Percentiles rank a stretch among this genome's conserved stretches.
Conservation (phyloP, 2,329 filamentous ascomycete species). For the Botrytis galanthina region DNA sequence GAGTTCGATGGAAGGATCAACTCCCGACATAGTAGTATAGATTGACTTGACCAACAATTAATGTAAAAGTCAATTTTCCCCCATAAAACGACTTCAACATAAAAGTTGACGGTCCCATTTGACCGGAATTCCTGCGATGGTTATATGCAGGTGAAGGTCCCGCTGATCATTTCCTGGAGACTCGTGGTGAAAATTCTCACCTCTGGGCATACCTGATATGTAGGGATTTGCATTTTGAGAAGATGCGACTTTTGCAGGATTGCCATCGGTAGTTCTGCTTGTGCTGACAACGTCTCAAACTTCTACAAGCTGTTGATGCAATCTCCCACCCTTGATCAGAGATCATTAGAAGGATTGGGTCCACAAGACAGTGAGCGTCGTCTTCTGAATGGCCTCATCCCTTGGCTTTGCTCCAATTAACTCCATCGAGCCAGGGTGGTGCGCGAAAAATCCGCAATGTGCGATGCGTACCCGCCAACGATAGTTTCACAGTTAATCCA, state of each 20-base stretch:
- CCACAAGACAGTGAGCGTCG: not conserved
- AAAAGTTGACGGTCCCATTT: not conserved
- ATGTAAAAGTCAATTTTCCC: not conserved
- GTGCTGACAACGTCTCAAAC: conserved; percentile 1
- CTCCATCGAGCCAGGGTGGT: not conserved
- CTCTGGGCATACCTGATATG: not conserved
- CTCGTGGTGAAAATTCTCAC: not conserved
- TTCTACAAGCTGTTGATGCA: not conserved
- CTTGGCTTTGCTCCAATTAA: not conserved
- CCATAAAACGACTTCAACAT: conserved; percentile 1
- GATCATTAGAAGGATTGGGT: not conserved
- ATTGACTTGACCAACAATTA: not conserved
- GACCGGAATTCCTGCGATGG: not conserved
- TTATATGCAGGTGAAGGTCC: not conserved
- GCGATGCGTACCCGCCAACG: not conserved
- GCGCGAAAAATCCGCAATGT: not conserved
- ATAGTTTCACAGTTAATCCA: not conserved
- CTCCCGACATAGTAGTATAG: not conserved
- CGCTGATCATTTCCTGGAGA: conserved; percentile 1
- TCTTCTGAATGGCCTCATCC: not conserved
- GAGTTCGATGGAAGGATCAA: conserved; percentile 1
- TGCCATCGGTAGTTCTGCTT: not conserved
- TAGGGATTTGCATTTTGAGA: not conserved
- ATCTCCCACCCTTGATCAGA: not conserved
- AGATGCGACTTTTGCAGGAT: not conserved